These are phyloP conservation scores for Colletotrichum limetticola DNA, from an alignment of 2,329 filamentous ascomycete species.

Conservation along the genomic window DNA sequence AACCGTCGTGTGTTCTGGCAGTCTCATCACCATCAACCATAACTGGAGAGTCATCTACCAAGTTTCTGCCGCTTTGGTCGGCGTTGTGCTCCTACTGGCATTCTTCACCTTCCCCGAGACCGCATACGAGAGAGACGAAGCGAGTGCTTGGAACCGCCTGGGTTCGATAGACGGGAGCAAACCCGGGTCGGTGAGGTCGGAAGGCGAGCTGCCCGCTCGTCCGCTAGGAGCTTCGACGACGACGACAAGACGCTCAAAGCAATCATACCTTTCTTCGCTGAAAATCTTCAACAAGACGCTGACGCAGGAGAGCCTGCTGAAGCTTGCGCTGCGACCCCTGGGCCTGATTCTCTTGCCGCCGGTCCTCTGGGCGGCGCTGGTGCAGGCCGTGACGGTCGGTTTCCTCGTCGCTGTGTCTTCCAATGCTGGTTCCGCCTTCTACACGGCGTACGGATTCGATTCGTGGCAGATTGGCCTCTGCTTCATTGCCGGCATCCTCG, in stretches of 20 bases:
- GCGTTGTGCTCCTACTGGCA: conserved; percentile 56
- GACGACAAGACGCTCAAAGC: conserved; percentile 34
- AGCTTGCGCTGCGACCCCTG: conserved; percentile 61
- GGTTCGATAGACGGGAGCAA: conserved; percentile 17
- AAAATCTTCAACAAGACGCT: conserved; percentile 52
- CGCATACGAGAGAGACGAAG: conserved; percentile 50
- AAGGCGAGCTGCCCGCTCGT: conserved; percentile 33
- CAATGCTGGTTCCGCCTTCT: conserved; percentile 59
- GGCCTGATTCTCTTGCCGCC: conserved; percentile 61
- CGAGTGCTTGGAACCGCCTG: conserved; percentile 12
- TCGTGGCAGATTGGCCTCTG: conserved; percentile 61
- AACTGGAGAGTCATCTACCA: conserved; percentile 64
- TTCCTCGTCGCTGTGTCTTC: conserved; percentile 66
- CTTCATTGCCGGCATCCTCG: conserved; percentile 60
- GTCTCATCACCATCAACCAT: conserved; percentile 60
- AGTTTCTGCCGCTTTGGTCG: conserved; percentile 61
- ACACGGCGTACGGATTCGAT: conserved; percentile 53
- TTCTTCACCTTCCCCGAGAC: conserved; percentile 70
- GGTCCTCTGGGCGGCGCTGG: conserved; percentile 65
- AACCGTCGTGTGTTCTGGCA: conserved; percentile 30
- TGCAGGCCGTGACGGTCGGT: conserved; percentile 65
- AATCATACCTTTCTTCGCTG: conserved; percentile 48
- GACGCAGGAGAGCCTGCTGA: conserved; percentile 58
- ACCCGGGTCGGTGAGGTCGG: conserved; percentile 30
- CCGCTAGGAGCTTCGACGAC: background rate